A percentile compares a stretch with the other conserved stretches of the same genome.
These are phyloP conservation scores for Chlorella vulgaris DNA, from an alignment of 139 green algal genomes.

Conservation along the genomic window DNA sequence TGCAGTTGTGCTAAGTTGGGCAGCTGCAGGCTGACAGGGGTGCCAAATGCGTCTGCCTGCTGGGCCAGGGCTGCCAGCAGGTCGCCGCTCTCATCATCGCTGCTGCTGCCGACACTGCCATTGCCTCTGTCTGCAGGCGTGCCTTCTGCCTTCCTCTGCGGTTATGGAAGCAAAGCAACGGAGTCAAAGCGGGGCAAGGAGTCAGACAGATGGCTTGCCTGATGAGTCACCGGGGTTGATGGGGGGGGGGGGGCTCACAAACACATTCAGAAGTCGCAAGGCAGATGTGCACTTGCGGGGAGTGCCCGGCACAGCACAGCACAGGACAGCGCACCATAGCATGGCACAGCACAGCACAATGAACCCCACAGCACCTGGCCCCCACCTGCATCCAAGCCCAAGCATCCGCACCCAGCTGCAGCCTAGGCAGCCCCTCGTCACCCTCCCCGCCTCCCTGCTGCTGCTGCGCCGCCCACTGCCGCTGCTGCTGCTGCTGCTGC, in stretches of 20 bases:
- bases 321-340: too few species aligned
- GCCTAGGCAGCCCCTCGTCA: not conserved
- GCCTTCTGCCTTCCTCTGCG: slow-evolving; percentile 12
- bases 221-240: too few species aligned
- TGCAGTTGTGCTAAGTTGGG: slow-evolving; percentile 35
- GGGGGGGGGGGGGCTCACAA: too few species aligned
- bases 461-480: not conserved
- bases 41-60: slow-evolving; percentile 29
- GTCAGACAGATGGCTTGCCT: not conserved
- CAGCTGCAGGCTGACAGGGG: slow-evolving; percentile 1
- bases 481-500: slow-evolving; percentile 1
- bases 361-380: not conserved
- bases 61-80: slow-evolving; percentile 50
- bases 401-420: slow-evolving; percentile 11
- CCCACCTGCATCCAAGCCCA: slow-evolving; percentile 22
- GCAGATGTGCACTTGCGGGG: too few species aligned
- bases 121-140: not conserved
- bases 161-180: not conserved
- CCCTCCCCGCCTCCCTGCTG: not conserved
- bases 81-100: slow-evolving; percentile 32
- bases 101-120: slow-evolving; percentile 21
- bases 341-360: not conserved
- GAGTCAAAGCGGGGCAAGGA: not conserved
- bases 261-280: too few species aligned
- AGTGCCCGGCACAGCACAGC: too few species aligned